Evolutionary conservation across 139 green algal genomes (phyloP).

Genomic region (Chlamydomonas sp.): DNA sequence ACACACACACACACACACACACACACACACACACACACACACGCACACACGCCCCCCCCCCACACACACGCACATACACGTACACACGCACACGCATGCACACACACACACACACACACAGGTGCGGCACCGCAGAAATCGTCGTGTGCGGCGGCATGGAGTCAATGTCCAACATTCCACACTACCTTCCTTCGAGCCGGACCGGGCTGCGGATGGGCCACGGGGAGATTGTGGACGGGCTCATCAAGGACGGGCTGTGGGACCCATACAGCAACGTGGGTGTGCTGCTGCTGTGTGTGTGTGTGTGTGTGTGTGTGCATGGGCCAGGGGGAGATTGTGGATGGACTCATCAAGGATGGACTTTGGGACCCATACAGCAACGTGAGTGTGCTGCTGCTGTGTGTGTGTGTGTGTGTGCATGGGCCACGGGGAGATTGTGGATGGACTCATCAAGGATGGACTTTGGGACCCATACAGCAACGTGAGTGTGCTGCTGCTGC

Average conservation of each 20-base stretch:
- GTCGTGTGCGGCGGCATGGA: slow-evolving; percentile 91
- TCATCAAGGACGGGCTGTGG: slow-evolving; percentile 64
- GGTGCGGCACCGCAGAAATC: slow-evolving; percentile 40
- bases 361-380: no score
- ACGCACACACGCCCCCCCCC: no score
- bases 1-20: neutral
- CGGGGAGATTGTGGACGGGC: slow-evolving; percentile 37
- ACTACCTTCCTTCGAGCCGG: slow-evolving; percentile 58
- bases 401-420: no score
- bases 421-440: no score
- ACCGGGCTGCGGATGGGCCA: slow-evolving; percentile 50
- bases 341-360: no score
- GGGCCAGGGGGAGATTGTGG: neutral
- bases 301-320: neutral
- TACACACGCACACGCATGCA: neutral
- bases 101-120: neutral
- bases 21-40: slow-evolving; percentile 6
- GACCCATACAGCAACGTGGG: slow-evolving; percentile 67
- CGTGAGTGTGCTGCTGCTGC: no score
- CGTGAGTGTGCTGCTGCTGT: no score
- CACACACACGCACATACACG: no score
- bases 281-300: no score
- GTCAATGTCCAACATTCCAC: slow-evolving; percentile 81
- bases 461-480: no score
- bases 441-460: no score